Evolutionary conservation across 2,329 filamentous ascomycete species (phyloP).

Genomic region (Nothophaeocryptopus gaeumannii): DNA sequence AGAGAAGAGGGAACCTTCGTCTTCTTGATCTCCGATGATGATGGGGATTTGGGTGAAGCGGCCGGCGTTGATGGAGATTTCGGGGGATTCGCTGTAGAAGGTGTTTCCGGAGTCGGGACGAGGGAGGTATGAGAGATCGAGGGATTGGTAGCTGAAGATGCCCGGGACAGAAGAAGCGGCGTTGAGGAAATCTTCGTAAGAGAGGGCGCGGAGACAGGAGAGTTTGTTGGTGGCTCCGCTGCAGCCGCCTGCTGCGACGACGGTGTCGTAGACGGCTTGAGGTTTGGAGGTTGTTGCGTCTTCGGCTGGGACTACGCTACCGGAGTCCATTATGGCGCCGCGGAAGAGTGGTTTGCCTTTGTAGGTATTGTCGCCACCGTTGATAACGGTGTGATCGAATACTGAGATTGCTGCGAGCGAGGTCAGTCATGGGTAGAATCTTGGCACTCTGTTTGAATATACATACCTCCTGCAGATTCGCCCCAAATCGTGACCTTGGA

Average conservation of each 20-base stretch:
- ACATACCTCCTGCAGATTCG: conserved; percentile 35
- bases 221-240: conserved; percentile 27
- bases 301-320: conserved; percentile 60
- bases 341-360: conserved; percentile 73
- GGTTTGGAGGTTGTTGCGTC: conserved; percentile 14
- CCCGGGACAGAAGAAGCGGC: conserved; percentile 70
- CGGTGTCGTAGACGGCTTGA: conserved; percentile 21
- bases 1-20: conserved; percentile 56
- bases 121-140: conserved; percentile 71
- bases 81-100: conserved; percentile 61
- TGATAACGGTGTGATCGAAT: conserved; percentile 72
- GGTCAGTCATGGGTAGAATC: conserved; percentile 36
- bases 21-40: conserved; percentile 72
- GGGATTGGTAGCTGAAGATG: conserved; percentile 58
- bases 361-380: conserved; percentile 69
- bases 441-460: conserved; percentile 40
- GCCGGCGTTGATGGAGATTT: conserved; percentile 50
- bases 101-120: conserved; percentile 62
- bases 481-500: conserved; percentile 70
- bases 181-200: conserved; percentile 46
- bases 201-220: conserved; percentile 14
- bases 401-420: conserved; percentile 59
- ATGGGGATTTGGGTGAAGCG: conserved; percentile 44
- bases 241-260: conserved; percentile 12
- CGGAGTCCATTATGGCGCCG: conserved; percentile 75